phyloP scores from a whole-genome alignment of 495 filamentous ascomycete species.

The Xylaria palmicola region DNA sequence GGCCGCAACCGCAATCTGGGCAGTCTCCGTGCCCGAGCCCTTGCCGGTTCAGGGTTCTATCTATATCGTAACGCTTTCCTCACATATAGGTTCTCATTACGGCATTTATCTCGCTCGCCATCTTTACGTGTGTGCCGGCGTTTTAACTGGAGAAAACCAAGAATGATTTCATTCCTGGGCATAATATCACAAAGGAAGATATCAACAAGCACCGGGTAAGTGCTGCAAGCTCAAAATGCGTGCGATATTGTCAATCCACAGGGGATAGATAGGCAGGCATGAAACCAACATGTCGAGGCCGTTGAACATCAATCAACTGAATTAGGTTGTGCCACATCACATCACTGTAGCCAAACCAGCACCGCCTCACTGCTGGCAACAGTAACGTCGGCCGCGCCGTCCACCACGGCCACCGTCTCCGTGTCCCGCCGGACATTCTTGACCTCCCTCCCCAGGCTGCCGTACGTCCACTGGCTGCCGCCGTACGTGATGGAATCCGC shows the following conservation, averaged over 20 bases:
- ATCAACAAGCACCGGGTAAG: not conserved
- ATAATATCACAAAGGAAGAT: not conserved
- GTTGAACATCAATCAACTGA: not conserved
- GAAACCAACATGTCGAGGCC: not conserved
- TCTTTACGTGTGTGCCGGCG: too few relatives aligned
- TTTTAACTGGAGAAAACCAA: too few relatives aligned
- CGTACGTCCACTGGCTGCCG: slow-evolving; percentile 33
- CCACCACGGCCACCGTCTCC: slow-evolving; percentile 15
- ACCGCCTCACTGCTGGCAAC: slow-evolving; percentile 26
- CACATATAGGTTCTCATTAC: too few relatives aligned
- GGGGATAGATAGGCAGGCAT: too few relatives aligned
- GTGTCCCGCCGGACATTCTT: slow-evolving; percentile 24
- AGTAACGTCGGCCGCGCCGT: slow-evolving; percentile 18
- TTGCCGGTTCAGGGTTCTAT: too few relatives aligned
- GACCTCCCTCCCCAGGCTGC: slow-evolving; percentile 27
- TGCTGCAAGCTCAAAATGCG: not conserved
- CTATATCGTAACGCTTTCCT: too few relatives aligned
- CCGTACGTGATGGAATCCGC: slow-evolving; percentile 31
- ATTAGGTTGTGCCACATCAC: too few relatives aligned
- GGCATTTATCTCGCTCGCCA: too few relatives aligned
- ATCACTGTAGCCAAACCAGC: slow-evolving; percentile 22
- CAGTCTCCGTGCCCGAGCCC: too few relatives aligned
- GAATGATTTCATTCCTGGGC: not conserved
- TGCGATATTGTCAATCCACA: too few relatives aligned
- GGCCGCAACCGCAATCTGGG: not conserved